Evolutionary conservation across 768 basidiomycete species (phyloP), one percentile per base, ranked within the genome.

Genomic region (Kockovaella imperatae): DNA sequence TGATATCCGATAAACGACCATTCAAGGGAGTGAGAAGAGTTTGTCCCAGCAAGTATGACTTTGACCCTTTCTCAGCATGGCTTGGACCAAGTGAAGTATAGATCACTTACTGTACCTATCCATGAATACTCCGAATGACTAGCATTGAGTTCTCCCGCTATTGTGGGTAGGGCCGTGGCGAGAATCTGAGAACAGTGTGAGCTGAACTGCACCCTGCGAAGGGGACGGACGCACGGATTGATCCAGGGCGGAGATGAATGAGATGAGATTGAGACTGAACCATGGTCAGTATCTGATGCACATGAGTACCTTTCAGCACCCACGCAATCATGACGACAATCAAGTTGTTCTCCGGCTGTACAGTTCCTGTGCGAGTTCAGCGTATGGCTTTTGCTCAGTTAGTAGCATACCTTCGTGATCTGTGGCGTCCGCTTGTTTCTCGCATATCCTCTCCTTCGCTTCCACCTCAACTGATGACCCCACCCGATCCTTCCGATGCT

Each of bases 1-100:
- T 53, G 42, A 69, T 69, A 54, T 69, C 68, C n/a, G 61, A 60
- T 35, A 64, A 31, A 36, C 68, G 50, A 13, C 68, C 68, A 35
- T 57, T 64, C 29, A 66, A 46, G 2, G 67, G 67, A 11, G 56
- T 61, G 61, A 69, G 59, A 42, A 62, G 21, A 0, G 65, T 60
- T 30, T 61, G 59, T 2, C 52, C 52, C 7, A 69, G 54, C 4
- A 69, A 57, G 48, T 69, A 69, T 2, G 58, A 56, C 36, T 39
- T 8, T 8, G 8, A 21, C 8, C 10, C 36, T 8, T 11, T 39
- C 36, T 13, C 10, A 11, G 11, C 36, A 20, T 8, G 10, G 36
- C 36, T 21, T 13, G 17, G 17, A 32, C 31, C 31, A 17, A 32
- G 17, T 10, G 31, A 32, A 17, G 10, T 8, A 39, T 8, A 11